Evolutionary conservation across 2,329 filamentous ascomycete species (phyloP).

Genomic region (Exophiala spinifera): DNA sequence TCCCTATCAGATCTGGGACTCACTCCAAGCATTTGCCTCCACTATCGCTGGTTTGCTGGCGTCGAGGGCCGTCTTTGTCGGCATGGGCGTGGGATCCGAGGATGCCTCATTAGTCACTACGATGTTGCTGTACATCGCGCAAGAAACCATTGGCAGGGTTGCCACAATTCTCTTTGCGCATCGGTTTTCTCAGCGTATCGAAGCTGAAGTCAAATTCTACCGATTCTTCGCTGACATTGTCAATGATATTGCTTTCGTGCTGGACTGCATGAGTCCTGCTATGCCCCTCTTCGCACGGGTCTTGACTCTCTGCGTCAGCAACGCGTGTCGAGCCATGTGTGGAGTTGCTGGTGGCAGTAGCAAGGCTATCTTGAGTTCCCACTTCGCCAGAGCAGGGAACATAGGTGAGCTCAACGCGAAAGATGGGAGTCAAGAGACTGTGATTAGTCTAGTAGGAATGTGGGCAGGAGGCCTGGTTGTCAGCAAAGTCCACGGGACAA

Average conservation of each 20-base stretch:
- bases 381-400: conserved; percentile 86
- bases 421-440: conserved; percentile 92
- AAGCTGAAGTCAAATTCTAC: conserved; percentile 88
- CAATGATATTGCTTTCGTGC: conserved; percentile 79
- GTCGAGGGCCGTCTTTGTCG: conserved; percentile 76
- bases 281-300: conserved; percentile 61
- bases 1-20: conserved; percentile 52
- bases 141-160: conserved; percentile 75
- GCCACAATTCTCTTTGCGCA: conserved; percentile 86
- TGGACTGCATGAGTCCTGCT: conserved; percentile 78
- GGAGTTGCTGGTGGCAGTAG: conserved; percentile 86
- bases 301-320: conserved; percentile 56
- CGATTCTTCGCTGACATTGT: conserved; percentile 82
- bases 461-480: conserved; percentile 78
- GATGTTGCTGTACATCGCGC: conserved; percentile 78
- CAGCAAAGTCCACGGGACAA: conserved; percentile 66
- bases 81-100: conserved; percentile 73
- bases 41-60: conserved; percentile 77
- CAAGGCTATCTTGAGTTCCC: conserved; percentile 85
- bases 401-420: conserved; percentile 91
- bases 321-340: conserved; percentile 67
- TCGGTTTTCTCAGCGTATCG: conserved; percentile 73
- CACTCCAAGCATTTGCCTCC: conserved; percentile 78
- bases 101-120: conserved; percentile 54
- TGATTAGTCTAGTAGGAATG: conserved; percentile 86